Percentiles rank a stretch among this genome's conserved stretches.
Evolutionary conservation across 192 early-diverging fungal genomes (phyloP).

Genomic region (Geosiphon pyriformis): DNA sequence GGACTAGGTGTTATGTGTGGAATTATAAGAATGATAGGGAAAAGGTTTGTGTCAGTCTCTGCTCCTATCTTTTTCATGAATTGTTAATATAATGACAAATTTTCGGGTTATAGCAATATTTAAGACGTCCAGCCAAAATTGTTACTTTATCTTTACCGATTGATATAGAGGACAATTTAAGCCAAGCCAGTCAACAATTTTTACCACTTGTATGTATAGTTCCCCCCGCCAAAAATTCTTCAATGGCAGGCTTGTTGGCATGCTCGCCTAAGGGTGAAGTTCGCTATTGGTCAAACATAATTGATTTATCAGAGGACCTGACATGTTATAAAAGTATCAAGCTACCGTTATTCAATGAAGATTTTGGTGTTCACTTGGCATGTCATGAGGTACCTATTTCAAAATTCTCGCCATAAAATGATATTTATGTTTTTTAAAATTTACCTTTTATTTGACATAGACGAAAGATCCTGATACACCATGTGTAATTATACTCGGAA

Average conservation of each 20-base stretch:
- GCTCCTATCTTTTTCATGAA: not conserved
- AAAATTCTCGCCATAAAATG: too few species aligned
- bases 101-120: conserved; percentile 4
- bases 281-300: conserved; percentile 25
- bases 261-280: conserved; percentile 21
- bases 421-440: too few species aligned
- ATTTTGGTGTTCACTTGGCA: conserved; percentile 5
- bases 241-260: conserved; percentile 15
- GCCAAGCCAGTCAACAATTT: not conserved
- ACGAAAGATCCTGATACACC: not conserved
- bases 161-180: not conserved
- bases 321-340: conserved; percentile 9
- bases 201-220: conserved; percentile 22
- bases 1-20: conserved; percentile 15
- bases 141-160: conserved; percentile 10
- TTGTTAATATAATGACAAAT: not conserved
- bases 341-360: conserved; percentile 14
- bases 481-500: conserved; percentile 17
- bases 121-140: not conserved
- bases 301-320: not conserved
- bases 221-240: not conserved
- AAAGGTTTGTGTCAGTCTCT: not conserved
- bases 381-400: conserved; percentile 18
- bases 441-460: too few species aligned
- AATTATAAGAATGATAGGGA: conserved; percentile 6